These are phyloP conservation scores for Morella rubra DNA, from an alignment of 306 rosid genomes.

Conservation along the genomic window DNA sequence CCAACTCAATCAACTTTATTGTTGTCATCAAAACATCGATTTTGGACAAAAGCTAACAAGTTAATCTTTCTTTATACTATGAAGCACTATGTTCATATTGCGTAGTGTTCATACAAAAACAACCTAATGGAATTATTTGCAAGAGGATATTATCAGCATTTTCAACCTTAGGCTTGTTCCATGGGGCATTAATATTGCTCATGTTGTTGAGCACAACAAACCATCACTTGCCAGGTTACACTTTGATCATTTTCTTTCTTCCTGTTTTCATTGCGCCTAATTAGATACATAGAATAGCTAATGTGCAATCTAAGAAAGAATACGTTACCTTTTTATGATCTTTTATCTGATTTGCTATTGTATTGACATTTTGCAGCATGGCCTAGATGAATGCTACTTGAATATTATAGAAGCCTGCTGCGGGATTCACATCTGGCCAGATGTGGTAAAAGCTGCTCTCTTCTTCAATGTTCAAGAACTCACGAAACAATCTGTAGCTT, in stretches of 20 bases:
- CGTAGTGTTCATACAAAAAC: neutral
- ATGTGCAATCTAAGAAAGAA: too few species aligned
- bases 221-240: slow-evolving; percentile 10
- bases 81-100: neutral
- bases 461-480: neutral
- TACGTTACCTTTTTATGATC: too few species aligned
- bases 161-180: neutral
- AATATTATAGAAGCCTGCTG: neutral
- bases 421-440: neutral
- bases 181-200: slow-evolving; percentile 9
- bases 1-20: too few species aligned
- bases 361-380: slow-evolving; percentile 8
- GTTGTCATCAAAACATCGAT: too few species aligned
- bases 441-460: neutral
- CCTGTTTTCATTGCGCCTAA: neutral
- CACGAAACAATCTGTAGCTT: neutral
- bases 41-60: too few species aligned
- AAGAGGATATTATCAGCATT: neutral
- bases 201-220: neutral
- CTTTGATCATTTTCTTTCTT: neutral
- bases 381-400: slow-evolving; percentile 12
- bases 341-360: neutral
- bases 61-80: neutral
- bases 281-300: neutral
- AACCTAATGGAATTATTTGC: neutral